Evolutionary conservation across 1,284 basidiomycete species (phyloP).

Genomic region (Marasmius sp.): DNA sequence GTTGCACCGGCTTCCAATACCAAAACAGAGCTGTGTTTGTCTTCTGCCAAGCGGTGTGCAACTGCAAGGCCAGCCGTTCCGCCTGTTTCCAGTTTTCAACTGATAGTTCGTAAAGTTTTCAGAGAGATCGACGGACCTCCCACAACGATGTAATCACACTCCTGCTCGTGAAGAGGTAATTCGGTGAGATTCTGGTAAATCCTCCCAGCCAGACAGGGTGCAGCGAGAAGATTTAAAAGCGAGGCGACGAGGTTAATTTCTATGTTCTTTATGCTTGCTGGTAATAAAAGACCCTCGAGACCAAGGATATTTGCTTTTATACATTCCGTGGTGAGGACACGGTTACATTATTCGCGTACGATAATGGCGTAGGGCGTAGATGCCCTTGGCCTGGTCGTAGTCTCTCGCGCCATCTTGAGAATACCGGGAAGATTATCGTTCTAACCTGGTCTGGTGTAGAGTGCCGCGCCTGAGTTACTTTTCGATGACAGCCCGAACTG

Average conservation of each 20-base stretch:
- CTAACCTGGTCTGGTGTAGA: too few species aligned
- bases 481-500: too few species aligned
- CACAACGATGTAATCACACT: background rate
- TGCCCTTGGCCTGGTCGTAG: too few species aligned
- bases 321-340: too few species aligned
- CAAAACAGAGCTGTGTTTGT: background rate
- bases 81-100: background rate
- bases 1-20: background rate
- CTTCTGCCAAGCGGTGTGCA: background rate
- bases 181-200: background rate
- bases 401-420: too few species aligned
- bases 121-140: background rate
- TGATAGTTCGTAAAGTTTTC: background rate
- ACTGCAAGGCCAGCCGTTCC: background rate
- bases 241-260: background rate
- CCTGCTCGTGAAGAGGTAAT: background rate
- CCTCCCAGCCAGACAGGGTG: background rate
- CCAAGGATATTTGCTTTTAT: too few species aligned
- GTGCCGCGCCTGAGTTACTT: too few species aligned
- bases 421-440: too few species aligned
- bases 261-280: background rate
- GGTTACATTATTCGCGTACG: too few species aligned
- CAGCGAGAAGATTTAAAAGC: background rate
- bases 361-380: too few species aligned
- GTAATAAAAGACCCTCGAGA: too few species aligned